Percentiles rank a stretch among this genome's conserved stretches.
Evolutionary conservation across 768 basidiomycete species (phyloP).

Genomic region (Royoungia palumana): DNA sequence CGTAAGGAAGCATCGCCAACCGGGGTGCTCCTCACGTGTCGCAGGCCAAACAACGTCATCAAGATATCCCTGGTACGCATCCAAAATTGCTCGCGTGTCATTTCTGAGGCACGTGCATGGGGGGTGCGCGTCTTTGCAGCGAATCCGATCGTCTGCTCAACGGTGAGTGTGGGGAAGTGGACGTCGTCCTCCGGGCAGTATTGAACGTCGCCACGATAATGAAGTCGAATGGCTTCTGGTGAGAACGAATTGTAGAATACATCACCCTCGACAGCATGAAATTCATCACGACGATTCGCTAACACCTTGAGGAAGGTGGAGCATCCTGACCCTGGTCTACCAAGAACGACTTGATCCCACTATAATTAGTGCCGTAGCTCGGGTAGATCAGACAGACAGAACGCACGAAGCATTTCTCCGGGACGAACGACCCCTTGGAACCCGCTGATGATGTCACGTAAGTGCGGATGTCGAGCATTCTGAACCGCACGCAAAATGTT

Average conservation of each 20-base stretch:
- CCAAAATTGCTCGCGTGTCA: slow-evolving; percentile 35
- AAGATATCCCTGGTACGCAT: slow-evolving; percentile 41
- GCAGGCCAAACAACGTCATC: slow-evolving; percentile 71
- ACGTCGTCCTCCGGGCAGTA: slow-evolving; percentile 51
- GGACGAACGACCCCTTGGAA: slow-evolving; percentile 58
- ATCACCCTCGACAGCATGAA: slow-evolving; percentile 62
- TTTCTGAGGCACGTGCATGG: slow-evolving; percentile 42
- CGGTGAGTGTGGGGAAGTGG: slow-evolving; percentile 52
- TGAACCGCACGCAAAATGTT: slow-evolving; percentile 43
- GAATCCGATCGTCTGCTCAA: slow-evolving; percentile 70
- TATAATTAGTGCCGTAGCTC: background rate
- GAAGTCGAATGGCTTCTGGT: slow-evolving; percentile 56
- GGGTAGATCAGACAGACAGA: no score
- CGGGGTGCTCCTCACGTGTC: slow-evolving; percentile 66
- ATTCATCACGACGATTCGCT: slow-evolving; percentile 71
- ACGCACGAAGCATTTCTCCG: slow-evolving; percentile 70
- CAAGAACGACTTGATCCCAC: slow-evolving; percentile 63
- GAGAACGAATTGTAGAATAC: slow-evolving; percentile 76
- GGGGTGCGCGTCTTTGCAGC: slow-evolving; percentile 70
- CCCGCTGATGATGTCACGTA: slow-evolving; percentile 50
- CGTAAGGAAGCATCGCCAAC: slow-evolving; percentile 79
- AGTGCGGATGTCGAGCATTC: slow-evolving; percentile 53
- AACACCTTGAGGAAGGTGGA: slow-evolving; percentile 80
- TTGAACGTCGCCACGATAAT: slow-evolving; percentile 75
- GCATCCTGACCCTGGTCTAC: slow-evolving; percentile 83